A percentile compares a stretch with the other conserved stretches of the same genome.
Conservation (phyloP, 148 eudicot genomes). For the Beta vulgaris region DNA sequence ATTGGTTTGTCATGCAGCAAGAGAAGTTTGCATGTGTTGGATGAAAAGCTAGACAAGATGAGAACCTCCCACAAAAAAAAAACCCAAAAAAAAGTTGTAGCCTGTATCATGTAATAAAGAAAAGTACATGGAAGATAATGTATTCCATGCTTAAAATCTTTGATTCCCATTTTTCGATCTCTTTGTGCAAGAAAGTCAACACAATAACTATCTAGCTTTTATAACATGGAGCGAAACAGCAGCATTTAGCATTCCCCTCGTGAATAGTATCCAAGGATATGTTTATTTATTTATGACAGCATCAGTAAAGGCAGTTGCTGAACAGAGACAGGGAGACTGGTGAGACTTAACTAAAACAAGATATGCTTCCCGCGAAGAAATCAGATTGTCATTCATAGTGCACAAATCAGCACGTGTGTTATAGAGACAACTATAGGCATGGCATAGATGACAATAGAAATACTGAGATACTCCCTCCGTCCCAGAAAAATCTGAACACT, state of each 20-base stretch:
- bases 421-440: background rate
- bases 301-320: background rate
- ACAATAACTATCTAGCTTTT: background rate
- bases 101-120: constrained; percentile 1
- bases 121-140: background rate
- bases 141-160: background rate
- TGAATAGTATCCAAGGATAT: background rate
- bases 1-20: constrained; percentile 16
- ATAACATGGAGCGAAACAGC: no score
- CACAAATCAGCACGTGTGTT: no score
- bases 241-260: background rate
- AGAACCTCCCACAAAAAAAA: background rate
- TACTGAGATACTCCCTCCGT: no score
- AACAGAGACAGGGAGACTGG: background rate
- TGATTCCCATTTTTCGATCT: background rate
- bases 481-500: no score
- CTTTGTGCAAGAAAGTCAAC: background rate
- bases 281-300: no score
- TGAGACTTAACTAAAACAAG: background rate
- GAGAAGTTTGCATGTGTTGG: constrained; percentile 28
- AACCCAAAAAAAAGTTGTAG: background rate
- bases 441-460: background rate
- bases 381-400: background rate
- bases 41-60: background rate
- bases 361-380: background rate